A percentile compares a stretch with the other conserved stretches of the same genome.
Evolutionary conservation across 257 asterid species (phyloP).

Genomic region (Phtheirospermum japonicum): DNA sequence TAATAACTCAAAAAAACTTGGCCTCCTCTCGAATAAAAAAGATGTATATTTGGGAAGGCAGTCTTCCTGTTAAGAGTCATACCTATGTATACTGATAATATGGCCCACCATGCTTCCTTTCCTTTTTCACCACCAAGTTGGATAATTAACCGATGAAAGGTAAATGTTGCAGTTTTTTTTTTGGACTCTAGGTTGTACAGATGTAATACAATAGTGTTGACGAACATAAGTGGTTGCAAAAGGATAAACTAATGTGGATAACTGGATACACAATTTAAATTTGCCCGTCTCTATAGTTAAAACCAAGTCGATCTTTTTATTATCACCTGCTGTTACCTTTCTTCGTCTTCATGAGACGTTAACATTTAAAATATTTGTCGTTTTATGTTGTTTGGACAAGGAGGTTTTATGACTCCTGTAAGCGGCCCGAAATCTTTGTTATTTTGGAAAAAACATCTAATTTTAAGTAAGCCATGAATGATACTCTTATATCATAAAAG

Average conservation of each 20-base stretch:
- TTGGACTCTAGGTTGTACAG: neutral
- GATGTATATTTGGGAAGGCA: too few species aligned
- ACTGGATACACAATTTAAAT: neutral
- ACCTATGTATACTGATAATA: too few species aligned
- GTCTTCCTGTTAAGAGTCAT: too few species aligned
- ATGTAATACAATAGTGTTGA: neutral
- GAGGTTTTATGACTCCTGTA: conserved; percentile 9
- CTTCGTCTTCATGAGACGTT: conserved; percentile 8
- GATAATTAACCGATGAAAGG: conserved; percentile 9
- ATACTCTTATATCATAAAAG: conserved; percentile 3
- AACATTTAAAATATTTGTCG: neutral
- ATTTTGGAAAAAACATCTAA: neutral
- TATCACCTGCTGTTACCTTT: conserved; percentile 6
- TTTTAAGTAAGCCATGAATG: conserved; percentile 2
- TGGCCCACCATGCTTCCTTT: too few species aligned
- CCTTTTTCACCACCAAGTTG: neutral
- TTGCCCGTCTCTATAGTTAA: neutral
- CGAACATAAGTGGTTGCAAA: neutral
- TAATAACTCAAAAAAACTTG: too few species aligned
- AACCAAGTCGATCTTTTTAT: neutral
- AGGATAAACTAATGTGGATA: too few species aligned
- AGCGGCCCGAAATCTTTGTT: neutral
- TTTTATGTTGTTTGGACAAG: neutral
- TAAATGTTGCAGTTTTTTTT: neutral
- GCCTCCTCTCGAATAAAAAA: too few species aligned